Conservation (phyloP, 768 basidiomycete genomes). For the Tylopilus subfusipes region DNA sequence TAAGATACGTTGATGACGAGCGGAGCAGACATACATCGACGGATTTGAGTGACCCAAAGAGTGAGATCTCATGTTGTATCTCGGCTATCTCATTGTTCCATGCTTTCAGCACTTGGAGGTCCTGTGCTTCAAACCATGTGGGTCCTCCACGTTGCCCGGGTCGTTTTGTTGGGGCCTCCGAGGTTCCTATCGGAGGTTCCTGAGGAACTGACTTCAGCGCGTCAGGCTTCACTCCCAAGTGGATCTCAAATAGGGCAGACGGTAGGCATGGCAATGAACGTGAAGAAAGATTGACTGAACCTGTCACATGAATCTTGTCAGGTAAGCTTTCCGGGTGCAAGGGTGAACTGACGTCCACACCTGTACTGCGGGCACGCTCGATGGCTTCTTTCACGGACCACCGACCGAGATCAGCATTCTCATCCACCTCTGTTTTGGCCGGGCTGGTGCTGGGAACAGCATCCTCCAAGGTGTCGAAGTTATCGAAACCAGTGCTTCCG, state of each 20-base stretch:
- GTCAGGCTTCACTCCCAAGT: slow-evolving; percentile 71
- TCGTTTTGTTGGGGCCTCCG: slow-evolving; percentile 36
- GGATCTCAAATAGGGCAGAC: slow-evolving; percentile 74
- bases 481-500: slow-evolving; percentile 30
- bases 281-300: slow-evolving; percentile 70
- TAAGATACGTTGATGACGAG: background rate
- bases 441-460: slow-evolving; percentile 33
- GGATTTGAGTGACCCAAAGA: slow-evolving; percentile 79
- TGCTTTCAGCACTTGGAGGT: slow-evolving; percentile 69
- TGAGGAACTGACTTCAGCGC: slow-evolving; percentile 60
- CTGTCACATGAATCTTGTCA: slow-evolving; percentile 47
- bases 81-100: slow-evolving; percentile 79
- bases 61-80: slow-evolving; percentile 76
- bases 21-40: slow-evolving; percentile 58
- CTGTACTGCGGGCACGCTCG: slow-evolving; percentile 72
- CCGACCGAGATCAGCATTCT: slow-evolving; percentile 52
- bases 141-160: slow-evolving; percentile 44
- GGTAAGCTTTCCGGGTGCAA: slow-evolving; percentile 42
- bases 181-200: slow-evolving; percentile 50
- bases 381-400: slow-evolving; percentile 71
- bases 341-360: slow-evolving; percentile 42
- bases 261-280: slow-evolving; percentile 72
- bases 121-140: slow-evolving; percentile 81
- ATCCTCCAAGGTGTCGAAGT: slow-evolving; percentile 47
- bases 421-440: slow-evolving; percentile 40